These are phyloP conservation scores for Syncephalastrum sp. DNA, from an alignment of 371 early-diverging fungal genomes.

Conservation along the genomic window DNA sequence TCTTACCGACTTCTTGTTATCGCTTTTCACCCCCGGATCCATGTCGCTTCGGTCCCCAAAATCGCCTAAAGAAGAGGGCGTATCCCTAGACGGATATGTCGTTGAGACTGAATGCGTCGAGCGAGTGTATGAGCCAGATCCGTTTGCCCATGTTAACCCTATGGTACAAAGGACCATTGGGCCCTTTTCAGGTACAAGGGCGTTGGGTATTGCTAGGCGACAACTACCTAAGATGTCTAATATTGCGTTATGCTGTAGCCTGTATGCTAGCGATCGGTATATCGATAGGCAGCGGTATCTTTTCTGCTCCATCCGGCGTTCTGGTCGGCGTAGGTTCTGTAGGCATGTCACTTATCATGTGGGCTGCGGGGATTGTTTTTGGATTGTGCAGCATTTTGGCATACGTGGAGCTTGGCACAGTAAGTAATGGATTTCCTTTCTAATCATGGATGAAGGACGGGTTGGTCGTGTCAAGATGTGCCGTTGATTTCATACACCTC, in stretches of 20 bases:
- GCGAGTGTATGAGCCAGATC: too few species aligned
- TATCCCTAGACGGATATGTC: too few species aligned
- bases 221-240: neutral
- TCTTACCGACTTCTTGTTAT: too few species aligned
- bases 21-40: too few species aligned
- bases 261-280: constrained; percentile 6
- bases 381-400: constrained; percentile 25
- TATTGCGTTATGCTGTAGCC: neutral
- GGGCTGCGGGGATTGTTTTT: constrained; percentile 30
- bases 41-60: too few species aligned
- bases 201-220: too few species aligned
- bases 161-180: constrained; percentile 4
- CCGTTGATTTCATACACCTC: too few species aligned
- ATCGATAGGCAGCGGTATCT: constrained; percentile 38
- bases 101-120: too few species aligned
- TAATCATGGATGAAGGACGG: too few species aligned
- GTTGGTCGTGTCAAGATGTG: too few species aligned
- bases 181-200: neutral
- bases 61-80: too few species aligned
- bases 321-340: constrained; percentile 29
- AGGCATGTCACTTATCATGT: constrained; percentile 34
- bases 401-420: constrained; percentile 32
- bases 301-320: constrained; percentile 29
- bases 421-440: constrained; percentile 1
- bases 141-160: too few species aligned